A percentile compares a stretch with the other conserved stretches of the same genome.
phyloP scores from a whole-genome alignment of 208 protist genomes.

The Naegleria fowleri region DNA sequence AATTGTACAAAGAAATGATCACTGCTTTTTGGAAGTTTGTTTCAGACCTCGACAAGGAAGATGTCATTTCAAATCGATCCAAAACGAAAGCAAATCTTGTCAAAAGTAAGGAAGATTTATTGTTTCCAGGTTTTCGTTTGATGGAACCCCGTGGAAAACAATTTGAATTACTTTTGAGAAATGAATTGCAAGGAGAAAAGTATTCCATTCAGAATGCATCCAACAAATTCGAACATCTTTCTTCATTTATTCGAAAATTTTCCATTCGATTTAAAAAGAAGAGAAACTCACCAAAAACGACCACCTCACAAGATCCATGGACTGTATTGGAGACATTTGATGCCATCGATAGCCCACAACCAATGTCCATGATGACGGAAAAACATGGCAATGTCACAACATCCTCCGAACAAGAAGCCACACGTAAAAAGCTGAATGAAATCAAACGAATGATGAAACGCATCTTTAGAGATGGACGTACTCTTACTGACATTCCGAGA shows the following conservation, averaged over 20 bases:
- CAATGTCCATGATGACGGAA: neutral
- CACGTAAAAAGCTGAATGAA: neutral
- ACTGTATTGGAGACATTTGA: neutral
- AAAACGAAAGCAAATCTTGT: neutral
- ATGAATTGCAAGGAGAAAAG: neutral
- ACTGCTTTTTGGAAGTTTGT: neutral
- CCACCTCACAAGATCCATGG: neutral
- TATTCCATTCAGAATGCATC: neutral
- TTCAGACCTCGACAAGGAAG: neutral
- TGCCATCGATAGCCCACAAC: neutral
- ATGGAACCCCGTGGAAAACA: neutral
- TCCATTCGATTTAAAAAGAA: neutral
- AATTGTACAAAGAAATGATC: neutral
- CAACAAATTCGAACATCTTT: neutral
- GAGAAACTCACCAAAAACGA: neutral
- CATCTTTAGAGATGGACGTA: neutral
- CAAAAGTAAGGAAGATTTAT: neutral
- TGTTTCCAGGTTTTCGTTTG: neutral
- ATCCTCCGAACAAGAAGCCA: neutral
- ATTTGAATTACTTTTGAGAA: neutral
- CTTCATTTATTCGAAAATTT: neutral
- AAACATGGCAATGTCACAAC: neutral
- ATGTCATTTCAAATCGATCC: neutral
- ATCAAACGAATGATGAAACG: neutral
- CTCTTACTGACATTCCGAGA: neutral